These are phyloP conservation scores for Lipomyces anomalus DNA, from an alignment of 805 yeast species.

Conservation along the genomic window DNA sequence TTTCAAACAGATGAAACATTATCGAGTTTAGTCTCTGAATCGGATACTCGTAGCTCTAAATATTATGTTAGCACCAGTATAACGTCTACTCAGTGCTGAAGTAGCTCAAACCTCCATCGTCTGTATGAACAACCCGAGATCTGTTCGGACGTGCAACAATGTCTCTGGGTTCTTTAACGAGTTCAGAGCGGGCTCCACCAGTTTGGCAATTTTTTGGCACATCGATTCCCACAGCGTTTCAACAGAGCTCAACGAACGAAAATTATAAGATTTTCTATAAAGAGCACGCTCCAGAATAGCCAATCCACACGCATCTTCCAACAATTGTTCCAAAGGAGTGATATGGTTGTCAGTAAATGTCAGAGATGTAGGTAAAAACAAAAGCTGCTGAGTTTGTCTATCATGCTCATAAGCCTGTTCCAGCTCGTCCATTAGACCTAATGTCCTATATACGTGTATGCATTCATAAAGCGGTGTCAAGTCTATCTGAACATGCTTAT, in stretches of 20 bases:
- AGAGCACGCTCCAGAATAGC: constrained; percentile 69
- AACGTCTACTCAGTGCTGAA: background rate
- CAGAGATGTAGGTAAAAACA: constrained; percentile 61
- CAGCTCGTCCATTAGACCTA: constrained; percentile 59
- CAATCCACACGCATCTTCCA: constrained; percentile 65
- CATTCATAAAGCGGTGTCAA: constrained; percentile 77
- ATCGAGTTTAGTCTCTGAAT: constrained; percentile 57
- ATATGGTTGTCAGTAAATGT: constrained; percentile 29
- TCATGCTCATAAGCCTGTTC: constrained; percentile 63
- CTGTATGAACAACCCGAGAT: constrained; percentile 65
- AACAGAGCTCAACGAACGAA: constrained; percentile 55
- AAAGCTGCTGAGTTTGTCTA: constrained; percentile 61
- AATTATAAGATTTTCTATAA: constrained; percentile 52
- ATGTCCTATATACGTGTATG: constrained; percentile 69
- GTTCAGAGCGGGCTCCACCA: constrained; percentile 33
- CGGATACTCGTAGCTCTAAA: constrained; percentile 50
- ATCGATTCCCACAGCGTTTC: constrained; percentile 76
- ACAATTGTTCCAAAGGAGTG: constrained; percentile 47
- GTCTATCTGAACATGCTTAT: constrained; percentile 46
- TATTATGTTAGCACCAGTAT: background rate
- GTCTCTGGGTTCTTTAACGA: constrained; percentile 31
- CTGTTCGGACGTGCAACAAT: constrained; percentile 51
- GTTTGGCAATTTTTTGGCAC: constrained; percentile 32
- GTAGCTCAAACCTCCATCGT: constrained; percentile 47
- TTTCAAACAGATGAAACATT: constrained; percentile 52